Evolutionary conservation across 352 stramenopile genomes (phyloP), one percentile per base, ranked within the genome.

Genomic region (Bremia lactucae): DNA sequence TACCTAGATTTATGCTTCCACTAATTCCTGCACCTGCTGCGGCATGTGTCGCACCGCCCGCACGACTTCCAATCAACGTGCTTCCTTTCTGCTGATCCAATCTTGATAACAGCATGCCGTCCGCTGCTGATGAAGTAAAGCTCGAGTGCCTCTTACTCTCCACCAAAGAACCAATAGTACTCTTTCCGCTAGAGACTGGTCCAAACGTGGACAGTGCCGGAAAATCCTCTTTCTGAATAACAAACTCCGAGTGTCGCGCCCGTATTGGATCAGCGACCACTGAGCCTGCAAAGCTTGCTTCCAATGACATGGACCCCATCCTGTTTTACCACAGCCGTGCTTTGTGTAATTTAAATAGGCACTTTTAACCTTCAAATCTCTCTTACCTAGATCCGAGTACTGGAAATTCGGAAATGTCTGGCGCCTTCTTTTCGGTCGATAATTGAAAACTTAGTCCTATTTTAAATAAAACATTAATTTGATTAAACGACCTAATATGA

Each of bases 191-290:
- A 19, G 46, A 58, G 16, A 47, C 58, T 9, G 55, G 51, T 14
- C 52, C 56, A 52, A 91, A 85, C 3, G 77, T 70, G n/a, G 74
- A 87, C 2, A 91, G 60, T 15, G 78, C 78, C 8, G 78, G 78
- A 39, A 91, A 91, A 23, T 91, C 78, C 38, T 91, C 78, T 42
- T 91, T 91, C 51, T 91, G 78, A 40, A 91, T 88, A 21, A 83
- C 66, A 65, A 91, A 91, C 52, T 91, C 78, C 6, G 78, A 83
- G 20, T 61, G 65, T 29, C 72, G 70, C 6, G 64, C 55, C 2
- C 70, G 63, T 46, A 67, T 56, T 0, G 67, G 62, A 31, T 67
- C 53, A 23, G 56, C n/a, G n/a, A n/a, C 49, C 6, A 48, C 42
- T 1, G 48, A 33, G 29, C 58, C 54, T 15, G 68, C 62, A n/a